Evolutionary conservation across 2,329 filamentous ascomycete genomes (phyloP), one percentile per base, ranked within the genome.

Genomic region (Akanthomyces uredinophilus): DNA sequence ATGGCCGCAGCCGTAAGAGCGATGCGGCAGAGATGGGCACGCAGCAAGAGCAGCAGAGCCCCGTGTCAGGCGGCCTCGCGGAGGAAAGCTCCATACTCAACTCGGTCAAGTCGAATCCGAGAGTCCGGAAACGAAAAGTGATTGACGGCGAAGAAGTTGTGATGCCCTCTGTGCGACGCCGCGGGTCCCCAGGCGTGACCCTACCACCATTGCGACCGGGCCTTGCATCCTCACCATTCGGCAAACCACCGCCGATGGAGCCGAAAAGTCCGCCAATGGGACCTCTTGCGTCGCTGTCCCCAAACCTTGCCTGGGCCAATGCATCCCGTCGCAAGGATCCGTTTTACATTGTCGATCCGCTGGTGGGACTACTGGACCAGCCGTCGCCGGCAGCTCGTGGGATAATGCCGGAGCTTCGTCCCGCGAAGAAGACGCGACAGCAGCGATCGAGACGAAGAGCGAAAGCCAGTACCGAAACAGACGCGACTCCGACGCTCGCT

Each of bases 61-160:
- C 56, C 1, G n/a, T 41, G 3, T 20, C 44, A 6, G 56, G 46
- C 10, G 43, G 51, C n/a, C 24, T 29, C 22, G 24, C 43, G 58
- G 24, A 44, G 29, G 47, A 59, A 27, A 77, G 70, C 63, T 83
- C 82, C 4, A 84, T 84, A n/a, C 70, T 79, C 4, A 74, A 77
- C 10, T 78, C 80, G 1, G 81, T 84, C 63, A 84, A 84, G 68
- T 72, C 73, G 11, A 78, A 80, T 44, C 76, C 76, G 6, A 76
- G 80, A 24, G 72, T 76, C 44, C 74, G 81, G 63, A 82, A 79
- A 68, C 75, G 77, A 16, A 82, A 81, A 67, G 75, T 71, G 66
- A 76, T 80, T 58, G 71, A 77, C 27, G 78, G 78, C 10, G 75
- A 73, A 46, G 72, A 74, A 59, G 68, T 73, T 37, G 63, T 65